phyloP scores from a whole-genome alignment of 2,329 filamentous ascomycete species.

The Pleoardoris graminearum region DNA sequence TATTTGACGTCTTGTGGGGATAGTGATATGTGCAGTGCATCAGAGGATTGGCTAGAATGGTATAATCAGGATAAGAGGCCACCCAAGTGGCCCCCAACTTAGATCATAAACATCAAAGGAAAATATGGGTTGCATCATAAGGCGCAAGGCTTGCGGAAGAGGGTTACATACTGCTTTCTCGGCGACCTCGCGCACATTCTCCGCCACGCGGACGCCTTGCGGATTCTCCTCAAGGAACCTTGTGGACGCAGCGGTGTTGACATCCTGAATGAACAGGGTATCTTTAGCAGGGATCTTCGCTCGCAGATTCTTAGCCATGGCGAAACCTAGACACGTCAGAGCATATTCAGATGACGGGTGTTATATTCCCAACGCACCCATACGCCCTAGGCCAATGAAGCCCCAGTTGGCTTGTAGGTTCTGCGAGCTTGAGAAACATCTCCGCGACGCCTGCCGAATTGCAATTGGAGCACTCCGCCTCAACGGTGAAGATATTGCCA shows the following conservation, averaged over 20 bases:
- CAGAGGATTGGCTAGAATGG: conserved; percentile 75
- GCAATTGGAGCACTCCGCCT: conserved; percentile 24
- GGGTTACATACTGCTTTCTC: conserved; percentile 64
- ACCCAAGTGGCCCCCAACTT: conserved; percentile 67
- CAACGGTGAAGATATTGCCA: conserved; percentile 34
- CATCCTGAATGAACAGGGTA: conserved; percentile 66
- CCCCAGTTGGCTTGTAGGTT: conserved; percentile 52
- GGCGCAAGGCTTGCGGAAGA: conserved; percentile 11
- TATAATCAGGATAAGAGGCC: conserved; percentile 63
- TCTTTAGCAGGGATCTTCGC: conserved; percentile 67
- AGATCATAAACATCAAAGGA: conserved; percentile 65
- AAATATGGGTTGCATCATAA: conserved; percentile 55
- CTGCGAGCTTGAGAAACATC: conserved; percentile 51
- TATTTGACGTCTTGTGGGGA: background rate
- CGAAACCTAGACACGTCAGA: conserved; percentile 58
- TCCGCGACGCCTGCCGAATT: conserved; percentile 30
- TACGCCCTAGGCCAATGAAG: conserved; percentile 55
- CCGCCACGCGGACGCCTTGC: conserved; percentile 58
- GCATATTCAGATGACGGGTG: conserved; percentile 25
- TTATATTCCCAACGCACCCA: conserved; percentile 46
- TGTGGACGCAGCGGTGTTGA: conserved; percentile 61
- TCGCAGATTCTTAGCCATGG: conserved; percentile 73
- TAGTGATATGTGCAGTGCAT: conserved; percentile 38
- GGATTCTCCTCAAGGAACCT: conserved; percentile 62
- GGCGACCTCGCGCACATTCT: conserved; percentile 63